A percentile compares a stretch with the other conserved stretches of the same genome.
phyloP scores from a whole-genome alignment of 2,329 filamentous ascomycete species.

The Hymenoscyphus linearis region DNA sequence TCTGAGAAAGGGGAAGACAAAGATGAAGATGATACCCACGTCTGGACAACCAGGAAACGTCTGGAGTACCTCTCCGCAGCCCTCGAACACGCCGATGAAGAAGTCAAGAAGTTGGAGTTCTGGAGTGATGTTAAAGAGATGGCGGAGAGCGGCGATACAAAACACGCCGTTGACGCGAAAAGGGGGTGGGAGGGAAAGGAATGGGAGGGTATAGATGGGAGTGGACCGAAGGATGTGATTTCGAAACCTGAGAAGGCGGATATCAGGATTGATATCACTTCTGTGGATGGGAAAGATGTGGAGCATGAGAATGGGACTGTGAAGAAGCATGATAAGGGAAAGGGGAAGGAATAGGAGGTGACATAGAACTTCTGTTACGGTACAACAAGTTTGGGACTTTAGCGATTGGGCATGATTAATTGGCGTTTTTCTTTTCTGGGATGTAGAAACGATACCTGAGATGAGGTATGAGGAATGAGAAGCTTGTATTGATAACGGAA shows the following conservation, averaged over 20 bases:
- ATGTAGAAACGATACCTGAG: too few species aligned
- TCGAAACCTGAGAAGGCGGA: constrained; percentile 10
- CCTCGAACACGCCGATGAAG: constrained; percentile 69
- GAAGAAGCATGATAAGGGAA: background rate
- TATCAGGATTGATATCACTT: background rate
- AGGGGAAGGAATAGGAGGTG: background rate
- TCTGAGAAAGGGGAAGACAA: constrained; percentile 26
- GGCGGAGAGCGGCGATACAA: constrained; percentile 42
- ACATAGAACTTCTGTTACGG: too few species aligned
- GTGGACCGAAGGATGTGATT: constrained; percentile 28
- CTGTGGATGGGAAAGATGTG: background rate
- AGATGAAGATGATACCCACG: constrained; percentile 28
- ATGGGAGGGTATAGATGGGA: constrained; percentile 29
- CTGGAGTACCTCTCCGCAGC: constrained; percentile 69
- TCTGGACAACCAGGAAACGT: constrained; percentile 28
- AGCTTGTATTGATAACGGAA: too few species aligned
- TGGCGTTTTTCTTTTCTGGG: too few species aligned
- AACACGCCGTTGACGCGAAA: constrained; percentile 26
- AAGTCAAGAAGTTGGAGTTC: constrained; percentile 76
- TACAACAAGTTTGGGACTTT: too few species aligned
- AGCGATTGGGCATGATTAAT: too few species aligned
- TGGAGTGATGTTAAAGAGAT: constrained; percentile 80
- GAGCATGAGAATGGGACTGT: too few species aligned
- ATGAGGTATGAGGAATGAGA: too few species aligned
- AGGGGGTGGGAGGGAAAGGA: constrained; percentile 26